phyloP scores from a whole-genome alignment of 768 basidiomycete genomes.

The Piloderma croceum region DNA sequence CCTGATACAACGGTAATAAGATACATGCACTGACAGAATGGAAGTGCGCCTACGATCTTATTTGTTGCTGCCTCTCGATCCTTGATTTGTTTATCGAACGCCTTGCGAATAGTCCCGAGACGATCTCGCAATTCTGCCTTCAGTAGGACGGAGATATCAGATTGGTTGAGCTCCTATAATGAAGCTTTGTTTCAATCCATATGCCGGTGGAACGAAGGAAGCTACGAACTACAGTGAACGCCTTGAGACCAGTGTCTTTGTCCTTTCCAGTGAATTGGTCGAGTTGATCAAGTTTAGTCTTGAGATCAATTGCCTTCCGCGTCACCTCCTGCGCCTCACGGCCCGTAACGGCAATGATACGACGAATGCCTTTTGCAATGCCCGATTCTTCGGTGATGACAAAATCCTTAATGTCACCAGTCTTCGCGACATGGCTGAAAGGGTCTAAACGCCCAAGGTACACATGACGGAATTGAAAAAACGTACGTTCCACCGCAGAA shows the following conservation, averaged over 20 bases:
- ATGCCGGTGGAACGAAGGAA: background rate
- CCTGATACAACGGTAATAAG: constrained; percentile 42
- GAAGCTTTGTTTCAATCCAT: constrained; percentile 4
- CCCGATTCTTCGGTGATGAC: constrained; percentile 93
- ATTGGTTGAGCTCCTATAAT: constrained; percentile 79
- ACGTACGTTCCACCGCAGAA: constrained; percentile 98
- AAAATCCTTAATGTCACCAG: constrained; percentile 95
- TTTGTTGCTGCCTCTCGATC: constrained; percentile 71
- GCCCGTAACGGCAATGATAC: constrained; percentile 91
- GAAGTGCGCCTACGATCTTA: constrained; percentile 56
- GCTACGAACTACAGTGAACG: constrained; percentile 61
- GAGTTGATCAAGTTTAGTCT: constrained; percentile 55
- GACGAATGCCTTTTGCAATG: constrained; percentile 96
- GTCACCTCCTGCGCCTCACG: constrained; percentile 84
- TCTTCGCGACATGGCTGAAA: constrained; percentile 85
- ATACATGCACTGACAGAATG: background rate
- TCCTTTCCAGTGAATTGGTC: constrained; percentile 53
- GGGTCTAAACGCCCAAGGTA: constrained; percentile 2
- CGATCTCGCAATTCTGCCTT: constrained; percentile 79
- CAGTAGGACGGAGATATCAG: constrained; percentile 80
- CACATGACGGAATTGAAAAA: background rate
- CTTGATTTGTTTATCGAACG: constrained; percentile 80
- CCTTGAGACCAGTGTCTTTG: constrained; percentile 85
- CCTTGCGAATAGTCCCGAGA: constrained; percentile 65
- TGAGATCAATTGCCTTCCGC: constrained; percentile 58